These are phyloP conservation scores for Prunus mongolica DNA, from an alignment of 306 rosid species.

Conservation along the genomic window DNA sequence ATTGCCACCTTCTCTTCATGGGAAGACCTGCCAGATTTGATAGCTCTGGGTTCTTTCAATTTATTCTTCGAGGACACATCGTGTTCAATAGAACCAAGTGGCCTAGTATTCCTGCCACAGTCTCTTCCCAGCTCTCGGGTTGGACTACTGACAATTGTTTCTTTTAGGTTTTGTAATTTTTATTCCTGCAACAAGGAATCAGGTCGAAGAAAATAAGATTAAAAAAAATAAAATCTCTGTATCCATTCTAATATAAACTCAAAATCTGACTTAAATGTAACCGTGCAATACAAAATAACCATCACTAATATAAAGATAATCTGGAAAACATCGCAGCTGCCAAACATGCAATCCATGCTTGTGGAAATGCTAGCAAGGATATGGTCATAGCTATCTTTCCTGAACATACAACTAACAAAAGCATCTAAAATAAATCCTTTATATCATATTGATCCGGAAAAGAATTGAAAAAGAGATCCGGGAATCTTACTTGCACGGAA, in stretches of 20 bases:
- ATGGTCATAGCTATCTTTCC: background rate
- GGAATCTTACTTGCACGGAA: slow-evolving; percentile 29
- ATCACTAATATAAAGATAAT: background rate
- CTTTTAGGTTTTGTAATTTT: slow-evolving; percentile 48
- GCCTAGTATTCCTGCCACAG: slow-evolving; percentile 75
- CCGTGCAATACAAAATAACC: background rate
- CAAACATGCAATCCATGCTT: background rate
- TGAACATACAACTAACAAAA: background rate
- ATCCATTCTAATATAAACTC: slow-evolving; percentile 17
- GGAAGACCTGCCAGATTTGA: slow-evolving; percentile 80
- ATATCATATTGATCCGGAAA: slow-evolving; percentile 5
- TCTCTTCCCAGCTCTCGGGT: slow-evolving; percentile 87
- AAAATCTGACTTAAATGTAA: background rate
- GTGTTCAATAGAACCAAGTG: slow-evolving; percentile 55
- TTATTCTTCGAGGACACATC: slow-evolving; percentile 73
- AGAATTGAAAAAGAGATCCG: slow-evolving; percentile 13
- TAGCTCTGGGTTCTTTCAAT: slow-evolving; percentile 71
- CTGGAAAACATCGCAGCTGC: background rate
- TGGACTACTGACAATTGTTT: slow-evolving; percentile 36
- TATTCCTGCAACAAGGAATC: slow-evolving; percentile 49
- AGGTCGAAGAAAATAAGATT: background rate
- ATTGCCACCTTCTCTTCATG: slow-evolving; percentile 83
- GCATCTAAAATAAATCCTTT: background rate
- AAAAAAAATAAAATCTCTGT: background rate
- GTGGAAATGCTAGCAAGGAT: background rate